Evolutionary conservation across 1,284 basidiomycete species (phyloP).

Genomic region (Trichosporon ovoides): DNA sequence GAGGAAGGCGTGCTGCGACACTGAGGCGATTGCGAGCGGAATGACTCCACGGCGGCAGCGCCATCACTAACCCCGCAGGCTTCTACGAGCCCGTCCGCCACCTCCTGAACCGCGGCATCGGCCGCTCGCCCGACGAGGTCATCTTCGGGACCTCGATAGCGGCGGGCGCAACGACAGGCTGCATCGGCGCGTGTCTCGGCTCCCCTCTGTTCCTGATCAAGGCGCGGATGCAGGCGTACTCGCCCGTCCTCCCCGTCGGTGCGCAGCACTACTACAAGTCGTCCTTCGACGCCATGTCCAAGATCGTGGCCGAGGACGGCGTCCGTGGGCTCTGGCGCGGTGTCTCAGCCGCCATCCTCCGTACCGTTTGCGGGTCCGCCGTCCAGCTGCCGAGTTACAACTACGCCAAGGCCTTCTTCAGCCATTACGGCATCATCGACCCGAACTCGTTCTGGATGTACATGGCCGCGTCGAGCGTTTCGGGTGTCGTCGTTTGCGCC

Average conservation of each 20-base stretch:
- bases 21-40: not conserved
- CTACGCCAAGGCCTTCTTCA: constrained; percentile 75
- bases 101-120: constrained; percentile 63
- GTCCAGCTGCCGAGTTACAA: constrained; percentile 95
- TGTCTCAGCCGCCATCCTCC: constrained; percentile 84
- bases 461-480: constrained; percentile 78
- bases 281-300: constrained; percentile 71
- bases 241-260: constrained; percentile 86
- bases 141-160: constrained; percentile 67
- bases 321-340: constrained; percentile 77
- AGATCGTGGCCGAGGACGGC: constrained; percentile 73
- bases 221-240: constrained; percentile 96
- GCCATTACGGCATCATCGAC: constrained; percentile 60
- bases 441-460: constrained; percentile 80
- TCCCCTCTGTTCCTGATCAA: constrained; percentile 96
- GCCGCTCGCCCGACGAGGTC: constrained; percentile 61
- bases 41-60: too few species aligned
- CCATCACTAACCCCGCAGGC: too few species aligned
- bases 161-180: constrained; percentile 83
- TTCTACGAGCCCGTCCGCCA: constrained; percentile 92
- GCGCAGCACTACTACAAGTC: constrained; percentile 86
- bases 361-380: constrained; percentile 73
- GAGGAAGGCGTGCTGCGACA: too few species aligned
- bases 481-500: constrained; percentile 84
- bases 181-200: constrained; percentile 82